Base-by-base conservation (phyloP, 2,329 filamentous ascomycete genomes). In the Talaromyces sp. region DNA sequence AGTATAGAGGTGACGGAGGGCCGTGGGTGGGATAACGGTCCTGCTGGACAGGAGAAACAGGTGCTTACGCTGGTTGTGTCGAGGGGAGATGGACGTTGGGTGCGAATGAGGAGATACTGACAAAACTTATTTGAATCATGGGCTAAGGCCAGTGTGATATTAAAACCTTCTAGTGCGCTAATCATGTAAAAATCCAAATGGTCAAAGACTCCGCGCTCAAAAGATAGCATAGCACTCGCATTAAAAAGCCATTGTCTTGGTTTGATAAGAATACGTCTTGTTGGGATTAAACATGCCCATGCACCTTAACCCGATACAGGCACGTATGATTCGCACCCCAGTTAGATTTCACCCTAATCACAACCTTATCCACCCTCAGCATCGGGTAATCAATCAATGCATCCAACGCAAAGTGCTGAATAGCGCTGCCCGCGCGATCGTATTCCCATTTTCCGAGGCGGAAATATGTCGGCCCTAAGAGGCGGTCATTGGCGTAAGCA, bases 321-420 rank as follows among this genome's bases (percentile, higher is more conserved):
- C 81, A 83, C 1, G 80, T 81, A 63, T 78, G 70, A 25, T 77
- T 70, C 4, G 70, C 75, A 4, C 80, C 81, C 75, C 80, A 81
- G 64, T 82, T 83, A 1, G 75, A 77, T 22, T 74, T 78, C 2
- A 79, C 74, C 5, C 81, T 73, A 36, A 83, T 69, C 15, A 79
- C 77, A 22, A 81, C 77, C 58, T 75, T 76, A 51, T 78, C 72
- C 13, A 79, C 76, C 1, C 76, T 73, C 10, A 78, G 68, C 1
- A 69, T 70, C 1, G 74, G 73, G 13, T 77, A 67, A 51, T 80
- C 76, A 36, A 79, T 72, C 22, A 76, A 71, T 1, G 77, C 76
- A 51, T 78, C 75, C 47, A 82, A 66, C 6, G 66, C 64, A 65
- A 81, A 81, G 10, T 69, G 64, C 69, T 83, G 81, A 29, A 78